Evolutionary conservation across 2,329 filamentous ascomycete genomes (phyloP).

Genomic region (Fusarium bulbicola): DNA sequence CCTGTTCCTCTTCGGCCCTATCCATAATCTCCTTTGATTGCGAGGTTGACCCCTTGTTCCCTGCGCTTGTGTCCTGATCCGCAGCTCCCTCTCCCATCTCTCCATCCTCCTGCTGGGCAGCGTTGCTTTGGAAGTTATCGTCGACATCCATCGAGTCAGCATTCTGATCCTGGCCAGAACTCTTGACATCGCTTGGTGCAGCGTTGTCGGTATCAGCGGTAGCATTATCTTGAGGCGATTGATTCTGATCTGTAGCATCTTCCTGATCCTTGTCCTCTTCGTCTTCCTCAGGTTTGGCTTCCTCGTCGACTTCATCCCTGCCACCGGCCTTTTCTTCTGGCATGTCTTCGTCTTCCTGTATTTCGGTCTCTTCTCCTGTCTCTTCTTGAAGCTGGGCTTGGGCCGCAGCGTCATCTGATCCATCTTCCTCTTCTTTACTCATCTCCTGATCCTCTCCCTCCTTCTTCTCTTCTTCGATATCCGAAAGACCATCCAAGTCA

Average conservation of each 20-base stretch:
- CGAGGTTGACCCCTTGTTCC: constrained; percentile 68
- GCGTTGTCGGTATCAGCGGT: constrained; percentile 68
- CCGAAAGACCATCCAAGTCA: constrained; percentile 66
- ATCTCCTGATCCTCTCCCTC: constrained; percentile 53
- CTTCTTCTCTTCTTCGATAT: constrained; percentile 58
- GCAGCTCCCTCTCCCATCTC: constrained; percentile 71
- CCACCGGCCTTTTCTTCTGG: constrained; percentile 55
- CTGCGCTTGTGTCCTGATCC: constrained; percentile 69
- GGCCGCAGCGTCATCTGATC: constrained; percentile 51
- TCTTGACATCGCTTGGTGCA: constrained; percentile 70
- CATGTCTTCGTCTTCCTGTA: constrained; percentile 64
- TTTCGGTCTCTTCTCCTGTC: constrained; percentile 60
- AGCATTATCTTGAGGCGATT: constrained; percentile 56
- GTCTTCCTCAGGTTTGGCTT: constrained; percentile 56
- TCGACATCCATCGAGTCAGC: constrained; percentile 70
- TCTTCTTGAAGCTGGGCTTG: constrained; percentile 51
- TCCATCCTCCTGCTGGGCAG: constrained; percentile 72
- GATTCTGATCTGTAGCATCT: constrained; percentile 54
- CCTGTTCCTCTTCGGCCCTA: constrained; percentile 54
- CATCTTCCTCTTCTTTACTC: constrained; percentile 46
- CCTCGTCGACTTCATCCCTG: constrained; percentile 58
- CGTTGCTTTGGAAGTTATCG: constrained; percentile 66
- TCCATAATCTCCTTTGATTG: constrained; percentile 59
- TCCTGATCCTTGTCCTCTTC: constrained; percentile 64
- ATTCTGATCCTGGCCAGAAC: constrained; percentile 71